Base-by-base conservation (phyloP, 2,329 filamentous ascomycete genomes). In the Sporothrix globosa region DNA sequence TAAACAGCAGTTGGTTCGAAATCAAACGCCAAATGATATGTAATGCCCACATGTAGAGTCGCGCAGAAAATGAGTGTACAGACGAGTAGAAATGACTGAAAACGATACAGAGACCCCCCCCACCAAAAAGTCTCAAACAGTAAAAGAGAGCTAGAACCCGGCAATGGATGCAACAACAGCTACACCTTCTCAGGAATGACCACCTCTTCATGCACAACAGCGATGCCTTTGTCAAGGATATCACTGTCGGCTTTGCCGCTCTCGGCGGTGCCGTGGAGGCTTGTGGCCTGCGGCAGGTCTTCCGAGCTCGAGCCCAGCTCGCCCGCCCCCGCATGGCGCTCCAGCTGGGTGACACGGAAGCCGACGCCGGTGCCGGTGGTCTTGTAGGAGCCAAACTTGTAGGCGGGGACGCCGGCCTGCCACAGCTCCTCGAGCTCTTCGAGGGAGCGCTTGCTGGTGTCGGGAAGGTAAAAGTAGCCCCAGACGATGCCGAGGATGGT, bases 341-440 rank as follows among this genome's bases (percentile, higher is more conserved):
- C 72, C 7, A 73, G 69, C 65, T 71, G 70, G 1, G 72, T 65
- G 7, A 73, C 68, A 2, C 72, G 69, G 24, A 68, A 39, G 24
- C 72, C 70, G 34, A 69, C 66, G 48, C 63, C 68, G 17, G 17
- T 58, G 14, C 56, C 44, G n/a, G 68, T 41, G 19, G 67, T 39
- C 19, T 39, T 60, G 58, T 70, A 71, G 3, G 52, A 13, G 30
- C 30, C 54, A n/a, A 73, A 72, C 46, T 67, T 68, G 58, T 56
- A 52, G 30, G 68, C 65, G 10, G 71, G 69, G 1, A 74, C 71
- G 19, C 69, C 34, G 4, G 48, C 54, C 27, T 69, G 67, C 58
- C 68, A 74, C 6, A 74, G 66, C 44, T 71, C 72, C 19, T 74
- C 73, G 24, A 74, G 63, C 52, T 74, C 72, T 39, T 74, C 73